Percentiles rank a stretch among this genome's conserved stretches.
Conservation (phyloP, 1,284 basidiomycete species). For the Leccinum insigne region DNA sequence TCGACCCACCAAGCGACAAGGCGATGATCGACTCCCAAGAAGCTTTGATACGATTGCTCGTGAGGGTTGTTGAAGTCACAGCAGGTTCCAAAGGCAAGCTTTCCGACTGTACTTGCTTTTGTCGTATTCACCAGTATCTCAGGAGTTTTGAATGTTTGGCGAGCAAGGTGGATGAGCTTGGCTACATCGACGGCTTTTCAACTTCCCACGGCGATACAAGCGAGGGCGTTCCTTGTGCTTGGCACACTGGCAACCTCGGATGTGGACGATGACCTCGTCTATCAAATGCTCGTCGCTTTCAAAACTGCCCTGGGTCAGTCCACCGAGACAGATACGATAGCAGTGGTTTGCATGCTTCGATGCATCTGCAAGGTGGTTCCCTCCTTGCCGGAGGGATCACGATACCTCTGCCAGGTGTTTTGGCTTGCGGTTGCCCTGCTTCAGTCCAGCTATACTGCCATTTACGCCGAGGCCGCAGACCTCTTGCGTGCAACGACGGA, state of each 20-base stretch:
- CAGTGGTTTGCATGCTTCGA: conserved; percentile 84
- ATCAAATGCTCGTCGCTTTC: conserved; percentile 87
- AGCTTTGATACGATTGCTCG: conserved; percentile 63
- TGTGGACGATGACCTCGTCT: conserved; percentile 86
- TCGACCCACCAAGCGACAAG: conserved; percentile 60
- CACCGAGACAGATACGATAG: conserved; percentile 70
- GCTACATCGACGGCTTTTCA: conserved; percentile 95
- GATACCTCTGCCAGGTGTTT: conserved; percentile 76
- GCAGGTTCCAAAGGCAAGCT: conserved; percentile 67
- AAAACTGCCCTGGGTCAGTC: conserved; percentile 63
- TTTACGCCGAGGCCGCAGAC: conserved; percentile 71
- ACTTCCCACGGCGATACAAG: conserved; percentile 87
- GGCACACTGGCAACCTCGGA: conserved; percentile 78
- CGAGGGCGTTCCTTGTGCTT: conserved; percentile 85
- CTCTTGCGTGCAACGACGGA: conserved; percentile 70
- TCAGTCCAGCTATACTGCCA: conserved; percentile 72
- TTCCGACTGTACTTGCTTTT: background rate
- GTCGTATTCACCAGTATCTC: conserved; percentile 9
- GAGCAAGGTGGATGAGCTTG: conserved; percentile 91
- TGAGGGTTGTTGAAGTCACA: conserved; percentile 64
- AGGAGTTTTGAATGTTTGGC: conserved; percentile 92
- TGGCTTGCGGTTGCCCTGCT: conserved; percentile 86
- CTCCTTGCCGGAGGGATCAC: conserved; percentile 64
- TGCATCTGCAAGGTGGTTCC: conserved; percentile 81
- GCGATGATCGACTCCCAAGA: conserved; percentile 67